Base-by-base conservation (phyloP, 805 yeast genomes). In the Blastobotrys americana region DNA sequence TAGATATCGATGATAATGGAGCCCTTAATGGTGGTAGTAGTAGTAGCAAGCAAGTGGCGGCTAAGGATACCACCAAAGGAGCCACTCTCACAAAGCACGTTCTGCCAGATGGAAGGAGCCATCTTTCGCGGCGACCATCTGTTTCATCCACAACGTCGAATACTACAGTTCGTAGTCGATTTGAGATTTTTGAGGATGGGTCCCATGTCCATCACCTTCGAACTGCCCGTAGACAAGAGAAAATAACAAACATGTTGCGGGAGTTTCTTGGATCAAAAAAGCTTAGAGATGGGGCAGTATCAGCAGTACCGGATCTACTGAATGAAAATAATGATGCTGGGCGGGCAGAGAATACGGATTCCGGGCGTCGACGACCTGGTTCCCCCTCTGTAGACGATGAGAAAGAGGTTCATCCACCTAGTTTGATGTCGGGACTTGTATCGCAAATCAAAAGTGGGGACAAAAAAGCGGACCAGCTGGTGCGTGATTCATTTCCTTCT, bases 181-280 rank as follows among this genome's bases (percentile, higher is more conserved):
- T 63, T 41, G 42, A 47, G 28, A 41, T 55, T 16, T 48, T 50
- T 18, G 58, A 55, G 5, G 82, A 81, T 53, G 94, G 95, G 3
- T 51, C 66, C 9, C 98, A 90, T 63, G 85, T 77, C 56, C 98
- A 90, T 63, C 78, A 78, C 59, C 69, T 90, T 48, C 73, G 78
- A 47, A 80, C 82, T 37, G 80, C 90, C 5, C 51, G 68, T 48
- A 57, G 74, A 46, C 64, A 72, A 60, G 68, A 74, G 56, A 57
- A 72, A 63, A 55, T 66, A 47, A 52, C 55, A 13, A 36, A 48
- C 15, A 55, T 55, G 57, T 1, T 69, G 80, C 39, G 45, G 34
- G 56, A 53, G 36, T 40, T 53, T 34, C 41, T 53, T 10, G 53
- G 54, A 5, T 37, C 44, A 13, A 48, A 50, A 41, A 46, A 49